These are phyloP conservation scores for Metschnikowia santaceciliae DNA, from an alignment of 805 yeast genomes.

Conservation along the genomic window DNA sequence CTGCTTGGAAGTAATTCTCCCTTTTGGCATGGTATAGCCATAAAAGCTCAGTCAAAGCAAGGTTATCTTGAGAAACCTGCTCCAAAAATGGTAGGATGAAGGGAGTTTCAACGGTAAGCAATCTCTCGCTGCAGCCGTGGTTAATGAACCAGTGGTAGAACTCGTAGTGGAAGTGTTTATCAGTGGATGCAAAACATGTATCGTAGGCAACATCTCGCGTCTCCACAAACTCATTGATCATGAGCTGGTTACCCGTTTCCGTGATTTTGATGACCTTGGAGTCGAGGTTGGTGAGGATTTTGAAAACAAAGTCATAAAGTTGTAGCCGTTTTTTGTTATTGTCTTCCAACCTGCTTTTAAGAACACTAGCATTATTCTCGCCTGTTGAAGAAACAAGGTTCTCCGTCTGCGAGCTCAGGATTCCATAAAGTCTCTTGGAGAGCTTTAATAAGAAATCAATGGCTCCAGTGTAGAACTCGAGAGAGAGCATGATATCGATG, in stretches of 20 bases:
- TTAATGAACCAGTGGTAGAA: constrained; percentile 88
- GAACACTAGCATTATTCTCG: constrained; percentile 6
- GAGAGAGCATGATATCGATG: constrained; percentile 67
- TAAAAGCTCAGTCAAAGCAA: constrained; percentile 73
- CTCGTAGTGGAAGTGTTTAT: constrained; percentile 85
- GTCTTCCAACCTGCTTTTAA: constrained; percentile 10
- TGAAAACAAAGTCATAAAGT: constrained; percentile 72
- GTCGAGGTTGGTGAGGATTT: constrained; percentile 69
- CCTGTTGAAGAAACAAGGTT: constrained; percentile 6
- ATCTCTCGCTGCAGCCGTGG: constrained; percentile 71
- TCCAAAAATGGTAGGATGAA: constrained; percentile 74
- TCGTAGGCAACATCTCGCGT: constrained; percentile 70
- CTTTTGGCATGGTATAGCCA: constrained; percentile 89
- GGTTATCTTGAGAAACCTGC: constrained; percentile 57
- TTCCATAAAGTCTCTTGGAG: constrained; percentile 55
- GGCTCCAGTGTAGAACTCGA: constrained; percentile 81
- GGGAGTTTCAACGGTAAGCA: constrained; percentile 78
- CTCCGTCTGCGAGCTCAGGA: constrained; percentile 6
- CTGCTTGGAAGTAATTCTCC: constrained; percentile 78
- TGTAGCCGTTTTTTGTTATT: constrained; percentile 24
- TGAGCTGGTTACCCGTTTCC: constrained; percentile 35
- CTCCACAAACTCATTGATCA: constrained; percentile 49
- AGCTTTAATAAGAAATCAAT: constrained; percentile 76
- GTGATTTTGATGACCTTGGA: constrained; percentile 49
- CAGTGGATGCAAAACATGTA: constrained; percentile 68